Conservation (phyloP, 805 yeast genomes). For the Diddensiella santjacobensis region DNA sequence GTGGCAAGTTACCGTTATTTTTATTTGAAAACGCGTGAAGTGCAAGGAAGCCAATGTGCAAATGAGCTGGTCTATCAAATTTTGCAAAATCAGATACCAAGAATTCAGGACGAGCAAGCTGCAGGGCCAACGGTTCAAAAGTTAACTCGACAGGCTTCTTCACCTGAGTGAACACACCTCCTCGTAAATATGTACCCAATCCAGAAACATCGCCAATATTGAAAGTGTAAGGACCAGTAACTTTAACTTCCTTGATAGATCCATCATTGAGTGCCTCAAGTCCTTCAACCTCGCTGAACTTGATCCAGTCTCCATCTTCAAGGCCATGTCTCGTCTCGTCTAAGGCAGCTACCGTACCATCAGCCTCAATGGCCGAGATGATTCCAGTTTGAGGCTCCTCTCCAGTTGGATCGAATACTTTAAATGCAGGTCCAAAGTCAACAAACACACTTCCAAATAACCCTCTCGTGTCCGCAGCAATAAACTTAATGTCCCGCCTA, state of each 20-base stretch:
- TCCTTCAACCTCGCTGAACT: constrained; percentile 83
- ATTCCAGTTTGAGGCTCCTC: constrained; percentile 89
- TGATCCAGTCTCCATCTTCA: constrained; percentile 87
- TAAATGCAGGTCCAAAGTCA: constrained; percentile 81
- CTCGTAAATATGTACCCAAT: constrained; percentile 66
- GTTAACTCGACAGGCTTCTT: constrained; percentile 67
- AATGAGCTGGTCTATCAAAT: constrained; percentile 85
- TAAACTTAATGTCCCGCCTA: constrained; percentile 66
- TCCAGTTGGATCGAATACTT: constrained; percentile 81
- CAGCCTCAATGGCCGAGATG: constrained; percentile 78
- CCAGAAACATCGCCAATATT: constrained; percentile 54
- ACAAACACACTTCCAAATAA: constrained; percentile 84
- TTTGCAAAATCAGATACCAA: constrained; percentile 87
- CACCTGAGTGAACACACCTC: constrained; percentile 91
- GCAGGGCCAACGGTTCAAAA: constrained; percentile 62
- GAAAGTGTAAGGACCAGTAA: constrained; percentile 93
- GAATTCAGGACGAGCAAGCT: constrained; percentile 73
- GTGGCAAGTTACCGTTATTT: constrained; percentile 66
- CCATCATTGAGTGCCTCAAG: constrained; percentile 72
- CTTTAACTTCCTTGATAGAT: constrained; percentile 68
- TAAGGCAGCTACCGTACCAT: constrained; percentile 90
- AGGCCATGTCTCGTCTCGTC: constrained; percentile 92
- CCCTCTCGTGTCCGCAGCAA: constrained; percentile 80
- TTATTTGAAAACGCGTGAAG: constrained; percentile 65
- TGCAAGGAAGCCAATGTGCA: constrained; percentile 90